Percentiles rank a stretch among this genome's conserved stretches.
Evolutionary conservation across 495 filamentous ascomycete genomes (phyloP).

Genomic region (Tuber magnatum): DNA sequence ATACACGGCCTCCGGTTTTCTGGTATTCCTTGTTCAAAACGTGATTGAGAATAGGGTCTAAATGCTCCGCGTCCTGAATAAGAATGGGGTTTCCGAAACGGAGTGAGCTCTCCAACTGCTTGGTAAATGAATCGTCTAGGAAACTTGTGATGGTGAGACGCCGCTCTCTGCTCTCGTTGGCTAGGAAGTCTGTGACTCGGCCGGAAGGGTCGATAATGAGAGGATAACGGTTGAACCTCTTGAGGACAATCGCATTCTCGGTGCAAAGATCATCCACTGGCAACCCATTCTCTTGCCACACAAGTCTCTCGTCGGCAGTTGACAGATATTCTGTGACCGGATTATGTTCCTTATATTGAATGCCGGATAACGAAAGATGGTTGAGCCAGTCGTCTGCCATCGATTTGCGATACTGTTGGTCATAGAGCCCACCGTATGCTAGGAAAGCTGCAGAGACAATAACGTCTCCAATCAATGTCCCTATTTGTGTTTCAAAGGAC

Average conservation of each 20-base stretch:
- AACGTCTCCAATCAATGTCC: constrained; percentile 91
- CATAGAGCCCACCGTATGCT: constrained; percentile 95
- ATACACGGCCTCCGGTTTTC: constrained; percentile 95
- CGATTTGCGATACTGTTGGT: constrained; percentile 92
- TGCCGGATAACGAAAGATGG: constrained; percentile 80
- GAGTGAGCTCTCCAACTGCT: constrained; percentile 90
- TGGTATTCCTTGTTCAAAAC: constrained; percentile 99
- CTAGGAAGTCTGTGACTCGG: constrained; percentile 85
- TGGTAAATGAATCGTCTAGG: constrained; percentile 94
- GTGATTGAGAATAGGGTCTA: constrained; percentile 96
- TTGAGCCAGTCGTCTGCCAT: constrained; percentile 97
- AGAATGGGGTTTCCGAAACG: constrained; percentile 98
- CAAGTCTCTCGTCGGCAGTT: constrained; percentile 85
- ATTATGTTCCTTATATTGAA: constrained; percentile 86
- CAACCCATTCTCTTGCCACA: constrained; percentile 89
- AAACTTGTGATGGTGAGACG: constrained; percentile 96
- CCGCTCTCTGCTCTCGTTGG: constrained; percentile 86
- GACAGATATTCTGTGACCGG: constrained; percentile 95
- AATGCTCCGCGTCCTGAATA: constrained; percentile 94
- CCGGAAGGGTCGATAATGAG: constrained; percentile 97
- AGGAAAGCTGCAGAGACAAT: constrained; percentile 91
- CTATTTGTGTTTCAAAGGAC: constrained; percentile 95
- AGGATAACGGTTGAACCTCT: constrained; percentile 96
- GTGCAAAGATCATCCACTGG: constrained; percentile 99
- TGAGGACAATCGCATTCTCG: constrained; percentile 94